Evolutionary conservation across 306 rosid species (phyloP), one percentile per base, ranked within the genome.

Genomic region (Calophaca sinica): DNA sequence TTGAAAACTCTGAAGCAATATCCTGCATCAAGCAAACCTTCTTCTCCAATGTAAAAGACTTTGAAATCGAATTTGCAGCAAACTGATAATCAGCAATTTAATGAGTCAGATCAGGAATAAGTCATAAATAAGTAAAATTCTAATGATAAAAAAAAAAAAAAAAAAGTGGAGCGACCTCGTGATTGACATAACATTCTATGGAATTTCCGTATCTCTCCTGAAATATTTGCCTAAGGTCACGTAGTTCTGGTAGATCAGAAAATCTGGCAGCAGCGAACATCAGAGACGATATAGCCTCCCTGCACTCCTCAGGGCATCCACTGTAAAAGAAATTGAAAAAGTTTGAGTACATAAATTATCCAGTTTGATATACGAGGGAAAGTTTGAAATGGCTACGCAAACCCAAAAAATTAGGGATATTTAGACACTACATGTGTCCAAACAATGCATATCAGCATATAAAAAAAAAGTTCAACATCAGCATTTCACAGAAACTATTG

Each of bases 221-320:
- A 84, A 92, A 89, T 44, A 81, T 81, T 74, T 92, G 93, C 76
- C 99, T 86, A 14, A 92, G 91, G 13, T 94, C 96, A 8, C 98
- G 99, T 79, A 94, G 79, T 84, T 94, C 99, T 35, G 99, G 99
- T 78, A 94, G 82, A 88, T 94, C 97, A 57, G 97, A 94, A 86
- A 92, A 92, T 79, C 96, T 81, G 52, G 99, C 98, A 13, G 99
- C 98, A 3, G 98, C 93, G 81, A 84, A 42, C 96, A 89, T 89
- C 69, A 92, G 73, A 67, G 96, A 88, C 3, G 99, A 83, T 74
- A 90, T 82, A 81, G 98, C 89, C 60, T 89, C 92, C 81, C 88
- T 76, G 68, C 92, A 89, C 50, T 94, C 96, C 87, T 94, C 97
- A 3, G 98, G 99, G 86, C 99, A 94, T 79, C 91, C 96, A 55